These are phyloP conservation scores for Yamadazyma taylorii DNA, from an alignment of 1,139 yeast species.

Conservation along the genomic window DNA sequence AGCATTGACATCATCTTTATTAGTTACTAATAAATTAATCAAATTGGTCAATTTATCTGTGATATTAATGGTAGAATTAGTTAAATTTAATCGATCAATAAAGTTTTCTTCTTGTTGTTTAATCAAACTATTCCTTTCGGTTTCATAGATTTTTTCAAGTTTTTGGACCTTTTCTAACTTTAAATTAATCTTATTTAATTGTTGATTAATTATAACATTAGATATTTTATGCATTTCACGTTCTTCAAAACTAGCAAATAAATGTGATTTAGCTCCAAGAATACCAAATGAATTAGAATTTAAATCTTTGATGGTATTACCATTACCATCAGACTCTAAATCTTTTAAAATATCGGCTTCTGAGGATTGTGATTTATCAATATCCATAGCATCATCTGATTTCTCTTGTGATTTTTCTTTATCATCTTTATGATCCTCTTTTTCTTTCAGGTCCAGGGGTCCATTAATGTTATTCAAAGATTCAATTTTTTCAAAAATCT, in stretches of 20 bases:
- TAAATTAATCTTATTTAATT: conserved; percentile 71
- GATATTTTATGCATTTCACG: conserved; percentile 67
- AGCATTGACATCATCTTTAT: conserved; percentile 20
- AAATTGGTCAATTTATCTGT: conserved; percentile 51
- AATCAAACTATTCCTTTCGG: conserved; percentile 72
- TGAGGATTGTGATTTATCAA: conserved; percentile 3
- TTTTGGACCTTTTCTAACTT: conserved; percentile 70
- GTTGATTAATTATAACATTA: conserved; percentile 63
- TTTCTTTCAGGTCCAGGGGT: conserved; percentile 7
- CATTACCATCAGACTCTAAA: conserved; percentile 3
- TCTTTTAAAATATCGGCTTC: conserved; percentile 8
- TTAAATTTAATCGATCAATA: conserved; percentile 72
- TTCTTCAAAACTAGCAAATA: conserved; percentile 82
- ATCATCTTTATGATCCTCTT: conserved; percentile 4
- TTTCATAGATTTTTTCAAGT: conserved; percentile 75
- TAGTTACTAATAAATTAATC: conserved; percentile 32
- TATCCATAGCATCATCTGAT: conserved; percentile 6
- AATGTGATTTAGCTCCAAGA: conserved; percentile 79
- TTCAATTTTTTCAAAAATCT: conserved; percentile 39
- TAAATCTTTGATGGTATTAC: conserved; percentile 40
- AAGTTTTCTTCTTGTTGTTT: conserved; percentile 81
- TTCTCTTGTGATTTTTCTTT: no score
- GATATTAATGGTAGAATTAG: conserved; percentile 56
- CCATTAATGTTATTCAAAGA: conserved; percentile 25
- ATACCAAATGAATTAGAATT: conserved; percentile 60